phyloP scores from a whole-genome alignment of 352 stramenopile species.

The Saprolegnia diclina region DNA sequence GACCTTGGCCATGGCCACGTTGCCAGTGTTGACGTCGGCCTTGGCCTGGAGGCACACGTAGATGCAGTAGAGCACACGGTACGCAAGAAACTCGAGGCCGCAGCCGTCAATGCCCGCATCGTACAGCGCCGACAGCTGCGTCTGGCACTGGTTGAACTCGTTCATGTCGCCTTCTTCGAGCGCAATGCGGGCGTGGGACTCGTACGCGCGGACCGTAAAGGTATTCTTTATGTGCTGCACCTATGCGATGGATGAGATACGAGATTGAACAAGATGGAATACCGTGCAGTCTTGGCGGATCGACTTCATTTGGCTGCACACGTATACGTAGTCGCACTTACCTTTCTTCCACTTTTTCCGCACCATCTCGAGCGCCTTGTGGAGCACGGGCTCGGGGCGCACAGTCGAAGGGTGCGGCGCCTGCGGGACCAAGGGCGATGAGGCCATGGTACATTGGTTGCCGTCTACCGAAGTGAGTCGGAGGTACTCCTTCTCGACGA shows the following conservation, averaged over 20 bases:
- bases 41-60: slow-evolving; percentile 86
- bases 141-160: slow-evolving; percentile 95
- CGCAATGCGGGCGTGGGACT: slow-evolving; percentile 94
- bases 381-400: slow-evolving; percentile 89
- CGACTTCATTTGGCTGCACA: slow-evolving; percentile 98
- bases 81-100: slow-evolving; percentile 80
- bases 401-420: slow-evolving; percentile 93
- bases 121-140: slow-evolving; percentile 84
- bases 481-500: slow-evolving; percentile 98
- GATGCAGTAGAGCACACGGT: slow-evolving; percentile 86
- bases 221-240: slow-evolving; percentile 93
- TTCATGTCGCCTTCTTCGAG: slow-evolving; percentile 94
- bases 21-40: slow-evolving; percentile 63
- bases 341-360: slow-evolving; percentile 83
- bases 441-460: not conserved
- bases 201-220: slow-evolving; percentile 97
- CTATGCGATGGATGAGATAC: too few relatives aligned
- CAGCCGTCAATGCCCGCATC: slow-evolving; percentile 67
- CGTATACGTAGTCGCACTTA: slow-evolving; percentile 90
- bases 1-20: slow-evolving; percentile 82
- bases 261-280: too few relatives aligned
- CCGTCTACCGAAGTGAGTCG: slow-evolving; percentile 83
- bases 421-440: slow-evolving; percentile 2
- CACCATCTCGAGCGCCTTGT: slow-evolving; percentile 81
- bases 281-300: slow-evolving; percentile 98